phyloP scores from a whole-genome alignment of 441 rosid species.

The Corymbia calophylla region DNA sequence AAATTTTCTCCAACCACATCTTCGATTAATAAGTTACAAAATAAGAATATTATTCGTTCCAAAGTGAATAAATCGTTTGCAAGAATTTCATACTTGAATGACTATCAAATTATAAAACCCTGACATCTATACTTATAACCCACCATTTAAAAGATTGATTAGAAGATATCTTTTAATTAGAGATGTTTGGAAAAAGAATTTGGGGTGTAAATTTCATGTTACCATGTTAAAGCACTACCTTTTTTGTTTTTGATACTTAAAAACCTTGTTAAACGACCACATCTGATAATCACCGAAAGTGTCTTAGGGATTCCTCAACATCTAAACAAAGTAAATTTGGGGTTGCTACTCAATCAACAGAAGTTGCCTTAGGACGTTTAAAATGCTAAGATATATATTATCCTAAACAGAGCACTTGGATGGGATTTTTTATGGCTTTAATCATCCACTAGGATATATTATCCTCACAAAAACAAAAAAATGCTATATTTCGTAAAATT shows the following conservation, averaged over 20 bases:
- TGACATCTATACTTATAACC: not conserved
- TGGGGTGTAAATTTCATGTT: not conserved
- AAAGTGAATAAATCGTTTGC: no score
- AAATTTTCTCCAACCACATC: no score
- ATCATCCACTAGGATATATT: not conserved
- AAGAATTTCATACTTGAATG: no score
- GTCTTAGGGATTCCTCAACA: not conserved
- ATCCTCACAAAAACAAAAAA: not conserved
- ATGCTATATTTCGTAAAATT: not conserved
- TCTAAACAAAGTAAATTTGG: not conserved
- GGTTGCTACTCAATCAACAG: not conserved
- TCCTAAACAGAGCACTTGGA: not conserved
- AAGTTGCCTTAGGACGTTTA: not conserved
- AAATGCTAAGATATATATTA: no score
- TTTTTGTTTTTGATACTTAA: not conserved
- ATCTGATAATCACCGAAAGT: not conserved
- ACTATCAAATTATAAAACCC: no score
- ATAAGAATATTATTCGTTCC: no score
- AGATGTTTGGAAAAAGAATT: accelerated
- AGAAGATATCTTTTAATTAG: accelerated
- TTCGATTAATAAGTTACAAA: no score
- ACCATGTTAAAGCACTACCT: no score
- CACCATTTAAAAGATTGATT: not conserved
- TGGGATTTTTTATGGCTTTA: not conserved
- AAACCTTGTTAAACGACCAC: not conserved